Conservation (phyloP, 2,329 filamentous ascomycete species). For the Colletotrichum liaoningense region DNA sequence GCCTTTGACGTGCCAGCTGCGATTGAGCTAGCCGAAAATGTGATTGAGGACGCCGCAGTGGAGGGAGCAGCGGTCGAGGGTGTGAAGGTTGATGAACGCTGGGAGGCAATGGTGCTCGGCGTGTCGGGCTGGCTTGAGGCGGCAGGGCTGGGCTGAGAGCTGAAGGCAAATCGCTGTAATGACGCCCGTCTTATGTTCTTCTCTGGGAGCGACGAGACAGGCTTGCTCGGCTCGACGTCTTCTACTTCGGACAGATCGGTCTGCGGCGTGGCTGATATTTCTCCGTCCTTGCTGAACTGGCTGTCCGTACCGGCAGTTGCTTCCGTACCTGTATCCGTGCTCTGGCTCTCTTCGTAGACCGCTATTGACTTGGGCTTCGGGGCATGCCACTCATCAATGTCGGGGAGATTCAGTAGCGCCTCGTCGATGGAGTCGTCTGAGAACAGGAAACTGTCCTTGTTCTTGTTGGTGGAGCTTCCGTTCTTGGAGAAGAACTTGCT, state of each 20-base stretch:
- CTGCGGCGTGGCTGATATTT: conserved; percentile 15
- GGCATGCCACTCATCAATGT: conserved; percentile 61
- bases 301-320: conserved; percentile 23
- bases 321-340: conserved; percentile 37
- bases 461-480: conserved; percentile 41
- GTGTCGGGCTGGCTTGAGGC: conserved; percentile 41
- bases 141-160: conserved; percentile 17
- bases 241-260: conserved; percentile 25
- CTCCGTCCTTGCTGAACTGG: conserved; percentile 34
- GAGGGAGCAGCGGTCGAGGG: conserved; percentile 46
- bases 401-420: conserved; percentile 61
- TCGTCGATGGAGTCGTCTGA: conserved; percentile 70
- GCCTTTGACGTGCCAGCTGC: conserved; percentile 52
- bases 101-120: conserved; percentile 47
- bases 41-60: conserved; percentile 55
- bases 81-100: conserved; percentile 42
- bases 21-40: conserved; percentile 47
- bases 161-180: conserved; percentile 43
- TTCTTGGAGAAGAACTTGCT: conserved; percentile 66
- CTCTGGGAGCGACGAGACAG: neutral
- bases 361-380: conserved; percentile 51
- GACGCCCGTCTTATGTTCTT: conserved; percentile 16
- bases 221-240: neutral
- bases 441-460: conserved; percentile 57
- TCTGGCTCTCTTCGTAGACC: conserved; percentile 56